Evolutionary conservation across 2,329 filamentous ascomycete genomes (phyloP).

Genomic region (Drechslerella stenobrocha): DNA sequence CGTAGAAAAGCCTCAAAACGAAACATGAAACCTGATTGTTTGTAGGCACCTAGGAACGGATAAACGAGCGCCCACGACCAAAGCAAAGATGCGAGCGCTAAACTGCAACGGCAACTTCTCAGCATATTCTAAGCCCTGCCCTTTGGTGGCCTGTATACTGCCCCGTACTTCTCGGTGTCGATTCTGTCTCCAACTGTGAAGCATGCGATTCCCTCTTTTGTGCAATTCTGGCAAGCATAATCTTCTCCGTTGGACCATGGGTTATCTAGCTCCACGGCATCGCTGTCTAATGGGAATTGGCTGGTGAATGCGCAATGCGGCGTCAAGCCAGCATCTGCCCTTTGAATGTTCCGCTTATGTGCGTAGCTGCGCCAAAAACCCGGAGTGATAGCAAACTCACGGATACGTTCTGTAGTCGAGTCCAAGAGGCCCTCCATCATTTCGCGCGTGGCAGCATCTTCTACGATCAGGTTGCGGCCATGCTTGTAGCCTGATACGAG

Average conservation of each 20-base stretch:
- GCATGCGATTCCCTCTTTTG: slow-evolving; percentile 31
- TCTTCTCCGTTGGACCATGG: slow-evolving; percentile 30
- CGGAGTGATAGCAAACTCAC: slow-evolving; percentile 33
- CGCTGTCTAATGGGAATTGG: slow-evolving; percentile 34
- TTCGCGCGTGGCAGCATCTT: slow-evolving; percentile 21
- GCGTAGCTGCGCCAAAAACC: slow-evolving; percentile 41
- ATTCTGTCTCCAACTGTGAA: slow-evolving; percentile 32
- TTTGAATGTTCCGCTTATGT: slow-evolving; percentile 24
- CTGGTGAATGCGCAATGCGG: slow-evolving; percentile 40
- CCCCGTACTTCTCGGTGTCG: slow-evolving; percentile 39
- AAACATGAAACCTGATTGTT: not conserved
- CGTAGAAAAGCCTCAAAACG: too few species aligned
- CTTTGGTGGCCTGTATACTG: slow-evolving; percentile 34
- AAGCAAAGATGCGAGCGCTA: too few species aligned
- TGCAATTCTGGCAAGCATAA: slow-evolving; percentile 30
- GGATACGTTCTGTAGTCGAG: slow-evolving; percentile 21
- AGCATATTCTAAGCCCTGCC: slow-evolving; percentile 11
- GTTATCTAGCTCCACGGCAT: slow-evolving; percentile 18
- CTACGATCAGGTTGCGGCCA: slow-evolving; percentile 31
- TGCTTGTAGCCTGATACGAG: slow-evolving; percentile 40
- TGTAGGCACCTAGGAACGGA: not conserved
- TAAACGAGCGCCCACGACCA: not conserved
- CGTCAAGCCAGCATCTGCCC: slow-evolving; percentile 18
- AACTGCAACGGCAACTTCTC: too few species aligned
- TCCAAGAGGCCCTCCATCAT: slow-evolving; percentile 26